Evolutionary conservation across 75 land plant genomes (phyloP).

Genomic region (Isoetes taiwanensis): DNA sequence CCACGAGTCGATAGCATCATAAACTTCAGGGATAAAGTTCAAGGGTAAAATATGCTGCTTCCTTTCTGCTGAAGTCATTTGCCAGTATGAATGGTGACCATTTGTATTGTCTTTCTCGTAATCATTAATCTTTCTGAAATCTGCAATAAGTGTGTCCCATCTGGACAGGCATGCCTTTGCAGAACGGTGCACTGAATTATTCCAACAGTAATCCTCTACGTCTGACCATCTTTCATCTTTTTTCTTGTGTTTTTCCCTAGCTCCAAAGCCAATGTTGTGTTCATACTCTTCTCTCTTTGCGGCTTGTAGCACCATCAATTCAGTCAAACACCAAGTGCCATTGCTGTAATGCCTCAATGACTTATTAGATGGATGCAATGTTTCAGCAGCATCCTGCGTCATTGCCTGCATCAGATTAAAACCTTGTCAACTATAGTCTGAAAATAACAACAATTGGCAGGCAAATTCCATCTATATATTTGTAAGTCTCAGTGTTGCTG

Average conservation of each 20-base stretch:
- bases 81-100: conserved; percentile 10
- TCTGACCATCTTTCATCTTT: conserved; percentile 13
- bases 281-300: conserved; percentile 16
- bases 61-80: no score
- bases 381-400: no score
- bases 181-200: conserved; percentile 9
- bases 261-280: neutral
- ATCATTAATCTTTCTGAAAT: conserved; percentile 16
- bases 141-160: conserved; percentile 14
- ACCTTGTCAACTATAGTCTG: no score
- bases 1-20: no score
- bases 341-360: no score
- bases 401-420: no score
- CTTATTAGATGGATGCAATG: no score
- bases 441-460: no score
- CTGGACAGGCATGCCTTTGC: conserved; percentile 14
- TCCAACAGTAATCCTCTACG: conserved; percentile 16
- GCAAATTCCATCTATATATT: no score
- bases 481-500: no score
- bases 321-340: conserved; percentile 11
- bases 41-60: no score
- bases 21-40: no score
- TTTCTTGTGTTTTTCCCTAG: conserved; percentile 8
- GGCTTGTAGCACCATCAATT: conserved; percentile 9
- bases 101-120: neutral